Percentiles rank a stretch among this genome's conserved stretches.
These are phyloP conservation scores for Panellus pusillus DNA, from an alignment of 768 basidiomycete species.

Conservation along the genomic window DNA sequence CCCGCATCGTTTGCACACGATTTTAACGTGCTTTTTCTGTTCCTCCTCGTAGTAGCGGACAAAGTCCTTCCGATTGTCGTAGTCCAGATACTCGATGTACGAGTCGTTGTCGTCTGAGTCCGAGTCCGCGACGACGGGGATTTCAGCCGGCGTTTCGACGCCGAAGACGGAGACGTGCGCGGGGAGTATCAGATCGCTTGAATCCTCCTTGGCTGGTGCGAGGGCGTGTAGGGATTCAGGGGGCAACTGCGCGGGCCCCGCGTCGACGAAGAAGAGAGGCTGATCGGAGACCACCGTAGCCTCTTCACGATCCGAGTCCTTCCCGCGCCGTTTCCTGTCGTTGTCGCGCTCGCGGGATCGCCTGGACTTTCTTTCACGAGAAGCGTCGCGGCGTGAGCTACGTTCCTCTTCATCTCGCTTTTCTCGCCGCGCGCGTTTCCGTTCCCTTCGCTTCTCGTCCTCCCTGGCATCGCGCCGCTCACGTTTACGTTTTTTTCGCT, in stretches of 20 bases:
- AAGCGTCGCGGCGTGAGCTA: constrained; percentile 6
- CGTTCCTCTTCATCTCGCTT: no score
- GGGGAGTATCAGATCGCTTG: constrained; percentile 53
- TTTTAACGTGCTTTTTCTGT: constrained; percentile 44
- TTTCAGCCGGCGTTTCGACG: constrained; percentile 43
- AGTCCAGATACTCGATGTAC: constrained; percentile 79
- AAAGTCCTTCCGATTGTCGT: constrained; percentile 59
- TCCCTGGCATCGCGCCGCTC: constrained; percentile 16
- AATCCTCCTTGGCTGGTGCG: constrained; percentile 14
- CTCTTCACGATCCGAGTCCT: background rate
- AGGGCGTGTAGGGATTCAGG: constrained; percentile 17
- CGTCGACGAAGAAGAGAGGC: constrained; percentile 52
- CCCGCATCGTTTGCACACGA: constrained; percentile 77
- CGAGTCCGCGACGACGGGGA: constrained; percentile 41
- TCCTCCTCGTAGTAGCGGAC: constrained; percentile 66
- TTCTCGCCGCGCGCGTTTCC: no score
- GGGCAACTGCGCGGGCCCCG: constrained; percentile 38
- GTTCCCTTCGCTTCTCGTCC: constrained; percentile 16
- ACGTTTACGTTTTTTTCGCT: background rate
- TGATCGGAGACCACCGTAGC: constrained; percentile 16
- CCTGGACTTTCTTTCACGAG: constrained; percentile 15
- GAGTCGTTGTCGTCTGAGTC: constrained; percentile 58
- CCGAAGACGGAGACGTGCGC: constrained; percentile 66
- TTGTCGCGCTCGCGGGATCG: constrained; percentile 11
- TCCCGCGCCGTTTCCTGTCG: background rate